Base-by-base conservation (phyloP, 805 yeast species). In the Ogataea degrootiae region DNA sequence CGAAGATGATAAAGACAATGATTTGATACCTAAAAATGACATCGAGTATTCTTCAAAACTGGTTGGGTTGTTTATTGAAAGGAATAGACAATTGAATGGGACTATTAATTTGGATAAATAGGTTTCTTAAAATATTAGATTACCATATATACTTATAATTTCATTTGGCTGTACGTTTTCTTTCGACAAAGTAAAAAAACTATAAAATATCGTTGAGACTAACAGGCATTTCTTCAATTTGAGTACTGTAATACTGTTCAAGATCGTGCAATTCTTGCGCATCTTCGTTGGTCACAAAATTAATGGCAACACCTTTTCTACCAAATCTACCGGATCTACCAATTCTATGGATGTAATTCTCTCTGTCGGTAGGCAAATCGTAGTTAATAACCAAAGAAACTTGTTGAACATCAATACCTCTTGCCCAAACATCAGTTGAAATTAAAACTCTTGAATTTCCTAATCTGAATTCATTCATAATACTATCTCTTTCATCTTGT, bases 291-390 rank as follows among this genome's bases (percentile, higher is more conserved):
- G 98, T 91, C 60, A 91, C 84, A 64, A 92, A 87, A 76, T 91
- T 94, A 67, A 92, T 87, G 52, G 98, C 97, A 53, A 88, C 92
- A 76, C 99, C 99, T 75, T 91, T 92, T 71, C 99, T 82, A 68
- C 99, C 99, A 76, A 92, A 92, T 71, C 99, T 84, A 64, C 99
- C 99, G 60, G 96, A 88, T 75, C 99, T 83, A 70, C 99, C 99
- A 63, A 92, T 95, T 75, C 99, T 82, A 74, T 92, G 99, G 63
- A 92, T 86, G 70, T 94, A 92, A 76, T 88, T 91, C 71, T 91
- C 97, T 69, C 86, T 82, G 74, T 85, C 86, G 57, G 81, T 76
- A 39, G 97, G 97, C 60, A 91, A 73, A 70, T 91, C 98, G 74
- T 89, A 91, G 77, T 91, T 91, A 57, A 91, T 87, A 54, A 91